Evolutionary conservation across 2,329 filamentous ascomycete genomes (phyloP).

Genomic region (Fusarium miscanthi): DNA sequence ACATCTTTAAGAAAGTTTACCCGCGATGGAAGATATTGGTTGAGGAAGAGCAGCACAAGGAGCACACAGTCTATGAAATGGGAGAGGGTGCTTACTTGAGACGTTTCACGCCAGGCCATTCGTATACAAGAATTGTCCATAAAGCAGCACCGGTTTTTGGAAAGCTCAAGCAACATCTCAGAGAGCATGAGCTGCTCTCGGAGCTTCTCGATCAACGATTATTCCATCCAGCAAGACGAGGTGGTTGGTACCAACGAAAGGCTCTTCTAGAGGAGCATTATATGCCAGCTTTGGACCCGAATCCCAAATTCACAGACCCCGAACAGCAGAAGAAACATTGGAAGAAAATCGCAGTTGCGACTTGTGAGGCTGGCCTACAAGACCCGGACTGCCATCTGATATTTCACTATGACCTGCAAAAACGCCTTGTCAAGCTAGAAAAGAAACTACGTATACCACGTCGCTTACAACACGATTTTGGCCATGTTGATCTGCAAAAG

Average conservation of each 20-base stretch:
- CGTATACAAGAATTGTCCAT: slow-evolving; percentile 92
- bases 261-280: slow-evolving; percentile 96
- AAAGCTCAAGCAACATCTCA: slow-evolving; percentile 81
- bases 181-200: slow-evolving; percentile 78
- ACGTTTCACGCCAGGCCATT: slow-evolving; percentile 89
- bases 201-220: slow-evolving; percentile 84
- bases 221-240: slow-evolving; percentile 86
- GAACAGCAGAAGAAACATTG: slow-evolving; percentile 81
- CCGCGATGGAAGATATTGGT: slow-evolving; percentile 83
- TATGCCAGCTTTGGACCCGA: slow-evolving; percentile 73
- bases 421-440: slow-evolving; percentile 91
- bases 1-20: slow-evolving; percentile 79
- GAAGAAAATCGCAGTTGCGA: slow-evolving; percentile 79
- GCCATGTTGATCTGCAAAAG: slow-evolving; percentile 81
- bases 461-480: slow-evolving; percentile 91
- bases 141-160: slow-evolving; percentile 85
- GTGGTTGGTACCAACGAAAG: slow-evolving; percentile 95
- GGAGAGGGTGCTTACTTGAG: slow-evolving; percentile 91
- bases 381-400: slow-evolving; percentile 91
- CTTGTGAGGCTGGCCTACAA: slow-evolving; percentile 87
- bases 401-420: slow-evolving; percentile 94
- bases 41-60: slow-evolving; percentile 79
- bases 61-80: slow-evolving; percentile 79
- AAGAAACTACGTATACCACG: slow-evolving; percentile 84
- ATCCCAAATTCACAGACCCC: slow-evolving; percentile 49